phyloP scores from a whole-genome alignment of 2,329 filamentous ascomycete species.

The Magnaporthiopsis incrustans region DNA sequence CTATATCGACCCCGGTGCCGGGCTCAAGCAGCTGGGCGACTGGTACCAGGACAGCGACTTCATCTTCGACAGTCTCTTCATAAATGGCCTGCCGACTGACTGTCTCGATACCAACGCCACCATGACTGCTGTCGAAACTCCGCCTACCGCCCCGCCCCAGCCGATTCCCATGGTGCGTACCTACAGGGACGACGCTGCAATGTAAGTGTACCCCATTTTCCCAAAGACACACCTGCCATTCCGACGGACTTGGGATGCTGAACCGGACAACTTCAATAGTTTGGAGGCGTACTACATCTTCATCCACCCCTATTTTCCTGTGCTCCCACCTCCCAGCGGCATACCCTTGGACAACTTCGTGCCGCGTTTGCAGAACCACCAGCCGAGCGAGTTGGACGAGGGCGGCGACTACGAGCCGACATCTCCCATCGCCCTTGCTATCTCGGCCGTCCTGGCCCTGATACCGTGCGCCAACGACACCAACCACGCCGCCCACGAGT shows the following conservation, averaged over 20 bases:
- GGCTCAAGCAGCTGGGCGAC: constrained; percentile 36
- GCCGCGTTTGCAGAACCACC: constrained; percentile 24
- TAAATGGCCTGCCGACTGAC: constrained; percentile 12
- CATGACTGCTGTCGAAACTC: constrained; percentile 12
- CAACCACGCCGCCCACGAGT: constrained; percentile 27
- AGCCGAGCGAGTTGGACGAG: constrained; percentile 23
- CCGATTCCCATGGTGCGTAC: constrained; percentile 29
- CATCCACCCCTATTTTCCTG: constrained; percentile 42
- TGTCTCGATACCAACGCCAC: constrained; percentile 5
- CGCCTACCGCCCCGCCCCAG: constrained; percentile 11
- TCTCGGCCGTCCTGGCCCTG: constrained; percentile 39
- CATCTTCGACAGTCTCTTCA: constrained; percentile 37
- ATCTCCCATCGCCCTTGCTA: constrained; percentile 36
- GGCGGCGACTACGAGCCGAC: constrained; percentile 28
- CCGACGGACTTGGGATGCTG: neutral
- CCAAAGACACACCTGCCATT: neutral
- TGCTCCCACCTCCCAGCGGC: constrained; percentile 34
- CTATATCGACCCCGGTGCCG: constrained; percentile 39
- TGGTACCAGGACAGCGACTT: constrained; percentile 38
- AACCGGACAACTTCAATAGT: constrained; percentile 10
- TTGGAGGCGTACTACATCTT: constrained; percentile 44
- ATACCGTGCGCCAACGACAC: constrained; percentile 35
- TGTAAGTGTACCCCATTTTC: constrained; percentile 23
- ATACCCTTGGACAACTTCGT: constrained; percentile 25
- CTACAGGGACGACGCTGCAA: constrained; percentile 31